Evolutionary conservation across 306 rosid genomes (phyloP), one percentile per base, ranked within the genome.

Genomic region (Dicorynia guianensis): DNA sequence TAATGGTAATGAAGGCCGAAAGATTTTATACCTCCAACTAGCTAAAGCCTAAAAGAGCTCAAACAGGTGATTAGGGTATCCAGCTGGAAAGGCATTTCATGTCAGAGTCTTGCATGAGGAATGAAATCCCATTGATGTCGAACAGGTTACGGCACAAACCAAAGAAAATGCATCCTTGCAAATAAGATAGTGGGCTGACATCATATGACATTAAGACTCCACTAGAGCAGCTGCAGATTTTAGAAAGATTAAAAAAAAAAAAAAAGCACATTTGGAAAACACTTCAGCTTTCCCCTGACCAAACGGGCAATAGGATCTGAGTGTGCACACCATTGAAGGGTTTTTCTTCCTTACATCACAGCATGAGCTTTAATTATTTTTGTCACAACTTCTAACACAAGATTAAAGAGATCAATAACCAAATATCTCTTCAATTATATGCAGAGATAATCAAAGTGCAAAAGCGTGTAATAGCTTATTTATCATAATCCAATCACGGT

Each of bases 11-110:
- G 71, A 57, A 61, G 64, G 59, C 48, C 68, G 59, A 71, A 72
- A 74, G 63, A 69, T 68, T 25, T 25, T 33, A 73, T 15, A 63
- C 49, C 50, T 75, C 63, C 35, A 60, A 62, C 61, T n/a, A 71
- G 80, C 57, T 64, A 66, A 81, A 71, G 61, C 74, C 59, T 73
- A 74, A 71, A 78, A 82, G 69, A 71, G 73, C 59, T 60, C 30
- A 58, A 75, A 83, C 78, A 81, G 70, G 64, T 74, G 79, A 80
- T 84, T 72, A 69, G 66, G 79, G 49, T 63, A 46, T 72, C 79
- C 63, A 75, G 79, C 80, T 71, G 46, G 73, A 82, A 74, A 39
- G 80, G 69, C 71, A 63, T 69, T 84, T 73, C 25, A 69, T 68
- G 75, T 69, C 38, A 78, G 69, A 77, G 62, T 76, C 68, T 62